Evolutionary conservation across 1,284 basidiomycete species (phyloP).

Genomic region (Rhodotorula glutinis): DNA sequence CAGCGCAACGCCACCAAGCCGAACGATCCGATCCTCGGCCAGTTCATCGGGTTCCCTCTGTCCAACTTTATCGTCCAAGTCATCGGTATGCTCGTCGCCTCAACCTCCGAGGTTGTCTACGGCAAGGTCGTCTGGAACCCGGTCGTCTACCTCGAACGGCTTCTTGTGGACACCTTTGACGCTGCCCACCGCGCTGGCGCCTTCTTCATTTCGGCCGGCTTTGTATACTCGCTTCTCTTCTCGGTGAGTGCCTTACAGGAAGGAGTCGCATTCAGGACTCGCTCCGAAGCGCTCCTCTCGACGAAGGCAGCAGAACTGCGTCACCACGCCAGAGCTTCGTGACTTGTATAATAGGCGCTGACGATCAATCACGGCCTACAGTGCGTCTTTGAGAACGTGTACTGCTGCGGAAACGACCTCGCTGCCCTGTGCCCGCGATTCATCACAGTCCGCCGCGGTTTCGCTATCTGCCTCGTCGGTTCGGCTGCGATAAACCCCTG

Average conservation of each 20-base stretch:
- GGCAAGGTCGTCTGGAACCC: slow-evolving; percentile 31
- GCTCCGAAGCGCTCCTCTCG: too few species aligned
- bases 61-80: slow-evolving; percentile 13
- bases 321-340: too few species aligned
- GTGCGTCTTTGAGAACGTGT: slow-evolving; percentile 45
- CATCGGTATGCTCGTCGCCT: slow-evolving; percentile 26
- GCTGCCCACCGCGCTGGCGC: slow-evolving; percentile 12
- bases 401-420: slow-evolving; percentile 18
- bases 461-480: slow-evolving; percentile 18
- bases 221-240: slow-evolving; percentile 41
- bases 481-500: slow-evolving; percentile 18
- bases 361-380: too few species aligned
- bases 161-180: slow-evolving; percentile 20
- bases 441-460: slow-evolving; percentile 14
- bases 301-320: too few species aligned
- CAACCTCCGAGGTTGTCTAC: slow-evolving; percentile 8
- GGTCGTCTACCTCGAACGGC: slow-evolving; percentile 6
- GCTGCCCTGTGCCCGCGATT: slow-evolving; percentile 6
- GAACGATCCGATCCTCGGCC: slow-evolving; percentile 20
- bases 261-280: too few species aligned
- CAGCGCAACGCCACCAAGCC: slow-evolving; percentile 28
- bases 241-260: too few species aligned
- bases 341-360: too few species aligned
- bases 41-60: slow-evolving; percentile 34
- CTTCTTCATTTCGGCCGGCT: slow-evolving; percentile 27